Base-by-base conservation (phyloP, 192 early-diverging fungal species). In the Coemansia furcata region DNA sequence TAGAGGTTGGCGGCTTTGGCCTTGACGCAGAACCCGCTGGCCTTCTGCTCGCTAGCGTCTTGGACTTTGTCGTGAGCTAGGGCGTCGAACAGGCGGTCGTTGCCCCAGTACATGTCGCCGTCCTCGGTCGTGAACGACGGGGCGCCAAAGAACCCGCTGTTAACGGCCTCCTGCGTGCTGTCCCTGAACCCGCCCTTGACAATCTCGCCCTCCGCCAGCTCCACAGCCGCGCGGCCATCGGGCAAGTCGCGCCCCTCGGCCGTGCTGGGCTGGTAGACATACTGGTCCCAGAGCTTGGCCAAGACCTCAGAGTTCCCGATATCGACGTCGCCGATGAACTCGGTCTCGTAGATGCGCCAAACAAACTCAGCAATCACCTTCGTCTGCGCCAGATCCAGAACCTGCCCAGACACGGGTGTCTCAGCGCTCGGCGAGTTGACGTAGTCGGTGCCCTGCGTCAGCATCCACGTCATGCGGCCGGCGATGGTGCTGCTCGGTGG, bases 71-170 rank as follows among this genome's bases (percentile, higher is more conserved):
- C 62, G 66, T 79, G 63, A 36, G 67, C 23, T 46, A 76, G 8
- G 42, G 85, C 73, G 23, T 82, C 81, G 66, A 80, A 19, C 15
- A 86, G 65, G 8, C 84, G 73, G 65, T 87, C 86, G 40, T 84
- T 85, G 57, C 86, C 86, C 85, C 85, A 87, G 71, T 86, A 87
- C 54, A 85, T 66, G 49, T 76, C 70, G 38, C 81, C 77, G 32
- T 86, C 83, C 6, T 77, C 78, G 21, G 84, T 80, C 4, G 84
- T 75, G 26, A 87, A 85, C 30, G 77, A 77, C 17, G 86, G 86
- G 6, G 77, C 85, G 14, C 85, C 86, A 73, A 87, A 87, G 58
- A 84, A 60, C 1, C 73, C 72, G 50, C 39, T 17, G 4, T 72
- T 71, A 2, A 84, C 50, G 1, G 85, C 86, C 42, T 67, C 76